phyloP scores from a whole-genome alignment of 179 eudicot genomes.

The Drosera spatulata region DNA sequence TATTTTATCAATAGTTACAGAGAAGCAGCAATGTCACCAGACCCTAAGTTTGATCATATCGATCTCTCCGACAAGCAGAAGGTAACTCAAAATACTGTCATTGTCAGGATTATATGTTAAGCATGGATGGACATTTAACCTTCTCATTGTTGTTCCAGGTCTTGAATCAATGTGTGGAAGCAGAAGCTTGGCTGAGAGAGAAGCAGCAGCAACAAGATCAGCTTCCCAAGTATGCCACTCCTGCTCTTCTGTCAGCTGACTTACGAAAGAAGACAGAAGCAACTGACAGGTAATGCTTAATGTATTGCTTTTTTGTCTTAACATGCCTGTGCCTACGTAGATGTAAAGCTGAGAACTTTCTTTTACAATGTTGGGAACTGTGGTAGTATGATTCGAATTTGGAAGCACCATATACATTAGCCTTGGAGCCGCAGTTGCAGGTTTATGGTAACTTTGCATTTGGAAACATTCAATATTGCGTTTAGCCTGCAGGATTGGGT shows the following conservation, averaged over 20 bases:
- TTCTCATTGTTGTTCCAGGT: constrained; percentile 33
- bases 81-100: constrained; percentile 18
- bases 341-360: too few relatives aligned
- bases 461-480: too few relatives aligned
- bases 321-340: too few relatives aligned
- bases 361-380: too few relatives aligned
- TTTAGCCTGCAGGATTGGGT: too few relatives aligned
- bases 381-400: too few relatives aligned
- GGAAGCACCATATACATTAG: too few relatives aligned
- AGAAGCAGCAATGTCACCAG: constrained; percentile 62
- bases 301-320: too few relatives aligned
- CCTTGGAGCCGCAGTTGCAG: too few relatives aligned
- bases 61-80: constrained; percentile 68
- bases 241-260: constrained; percentile 60
- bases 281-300: constrained; percentile 46
- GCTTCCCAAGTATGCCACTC: constrained; percentile 60
- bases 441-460: too few relatives aligned
- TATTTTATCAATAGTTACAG: constrained; percentile 53
- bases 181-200: constrained; percentile 82
- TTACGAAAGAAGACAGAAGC: constrained; percentile 62
- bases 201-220: constrained; percentile 63
- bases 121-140: not conserved
- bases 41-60: constrained; percentile 82
- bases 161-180: constrained; percentile 53
- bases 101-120: too few relatives aligned